These are phyloP conservation scores for Phytophthora pisi DNA, from an alignment of 352 stramenopile species.

Conservation along the genomic window DNA sequence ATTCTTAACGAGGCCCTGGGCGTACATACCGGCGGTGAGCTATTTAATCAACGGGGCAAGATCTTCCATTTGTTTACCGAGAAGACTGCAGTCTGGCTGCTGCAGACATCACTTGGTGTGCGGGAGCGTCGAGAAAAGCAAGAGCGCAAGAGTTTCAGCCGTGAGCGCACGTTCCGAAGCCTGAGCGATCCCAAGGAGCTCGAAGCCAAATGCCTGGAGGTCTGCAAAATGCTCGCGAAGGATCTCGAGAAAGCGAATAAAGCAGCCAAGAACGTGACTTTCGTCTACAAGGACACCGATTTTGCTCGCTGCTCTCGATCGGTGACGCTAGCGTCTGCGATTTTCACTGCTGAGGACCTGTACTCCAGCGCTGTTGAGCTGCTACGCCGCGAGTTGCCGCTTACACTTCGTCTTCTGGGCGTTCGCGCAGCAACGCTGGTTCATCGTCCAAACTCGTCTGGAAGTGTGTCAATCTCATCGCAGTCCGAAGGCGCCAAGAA, in stretches of 20 bases:
- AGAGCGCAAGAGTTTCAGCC: conserved; percentile 82
- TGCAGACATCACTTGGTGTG: conserved; percentile 77
- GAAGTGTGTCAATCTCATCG: conserved; percentile 21
- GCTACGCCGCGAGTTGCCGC: conserved; percentile 64
- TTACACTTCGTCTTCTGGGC: conserved; percentile 72
- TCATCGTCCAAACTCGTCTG: conserved; percentile 21
- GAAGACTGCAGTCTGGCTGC: conserved; percentile 70
- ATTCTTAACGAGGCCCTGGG: conserved; percentile 77
- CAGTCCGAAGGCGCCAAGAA: conserved; percentile 31
- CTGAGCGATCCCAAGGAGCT: conserved; percentile 49
- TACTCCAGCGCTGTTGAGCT: conserved; percentile 52
- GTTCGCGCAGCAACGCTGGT: conserved; percentile 62
- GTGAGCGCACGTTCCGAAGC: conserved; percentile 71
- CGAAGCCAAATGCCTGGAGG: conserved; percentile 66
- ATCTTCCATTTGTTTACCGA: conserved; percentile 72
- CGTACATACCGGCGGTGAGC: conserved; percentile 86
- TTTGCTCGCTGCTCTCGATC: conserved; percentile 67
- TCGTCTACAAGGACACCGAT: conserved; percentile 76
- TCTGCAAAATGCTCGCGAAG: conserved; percentile 60
- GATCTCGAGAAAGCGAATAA: conserved; percentile 56
- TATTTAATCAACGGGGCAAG: conserved; percentile 63
- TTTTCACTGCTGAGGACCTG: conserved; percentile 55
- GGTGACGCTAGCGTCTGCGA: conserved; percentile 43
- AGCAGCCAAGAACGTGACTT: conserved; percentile 62
- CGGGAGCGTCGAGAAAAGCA: conserved; percentile 49